phyloP scores from a whole-genome alignment of 1,284 basidiomycete genomes.

The Cerrena zonata region DNA sequence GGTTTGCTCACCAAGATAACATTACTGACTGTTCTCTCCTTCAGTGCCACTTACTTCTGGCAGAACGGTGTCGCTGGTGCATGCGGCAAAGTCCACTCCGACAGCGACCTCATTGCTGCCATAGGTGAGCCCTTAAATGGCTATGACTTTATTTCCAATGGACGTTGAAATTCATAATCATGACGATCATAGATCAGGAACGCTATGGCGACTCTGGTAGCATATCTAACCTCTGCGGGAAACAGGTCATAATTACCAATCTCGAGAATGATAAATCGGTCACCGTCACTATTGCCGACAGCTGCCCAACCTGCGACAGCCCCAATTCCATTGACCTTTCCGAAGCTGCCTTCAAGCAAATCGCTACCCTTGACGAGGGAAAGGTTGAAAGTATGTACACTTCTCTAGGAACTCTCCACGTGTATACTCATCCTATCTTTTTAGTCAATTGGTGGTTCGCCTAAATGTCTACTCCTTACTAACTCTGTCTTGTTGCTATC shows the following conservation, averaged over 20 bases:
- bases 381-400: conserved; percentile 50
- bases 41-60: conserved; percentile 32
- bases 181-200: conserved; percentile 35
- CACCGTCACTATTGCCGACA: conserved; percentile 67
- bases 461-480: too few relatives aligned
- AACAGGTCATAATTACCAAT: conserved; percentile 63
- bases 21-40: too few relatives aligned
- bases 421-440: not conserved
- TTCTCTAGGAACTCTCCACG: conserved; percentile 2
- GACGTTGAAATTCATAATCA: too few relatives aligned
- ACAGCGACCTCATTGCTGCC: conserved; percentile 67
- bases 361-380: conserved; percentile 54
- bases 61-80: conserved; percentile 69
- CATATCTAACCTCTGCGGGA: conserved; percentile 58
- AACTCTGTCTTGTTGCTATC: too few relatives aligned
- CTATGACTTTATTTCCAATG: too few relatives aligned
- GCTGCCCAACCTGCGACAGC: conserved; percentile 76
- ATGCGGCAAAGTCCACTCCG: conserved; percentile 64
- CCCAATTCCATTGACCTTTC: conserved; percentile 77
- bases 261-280: conserved; percentile 49
- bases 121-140: conserved; percentile 54
- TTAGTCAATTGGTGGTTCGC: conserved; percentile 46
- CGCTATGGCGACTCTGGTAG: conserved; percentile 48
- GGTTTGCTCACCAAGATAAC: too few relatives aligned
- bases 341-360: conserved; percentile 58